Evolutionary conservation across 441 rosid genomes (phyloP), one percentile per base, ranked within the genome.

Genomic region (Gossypium trilobum): DNA sequence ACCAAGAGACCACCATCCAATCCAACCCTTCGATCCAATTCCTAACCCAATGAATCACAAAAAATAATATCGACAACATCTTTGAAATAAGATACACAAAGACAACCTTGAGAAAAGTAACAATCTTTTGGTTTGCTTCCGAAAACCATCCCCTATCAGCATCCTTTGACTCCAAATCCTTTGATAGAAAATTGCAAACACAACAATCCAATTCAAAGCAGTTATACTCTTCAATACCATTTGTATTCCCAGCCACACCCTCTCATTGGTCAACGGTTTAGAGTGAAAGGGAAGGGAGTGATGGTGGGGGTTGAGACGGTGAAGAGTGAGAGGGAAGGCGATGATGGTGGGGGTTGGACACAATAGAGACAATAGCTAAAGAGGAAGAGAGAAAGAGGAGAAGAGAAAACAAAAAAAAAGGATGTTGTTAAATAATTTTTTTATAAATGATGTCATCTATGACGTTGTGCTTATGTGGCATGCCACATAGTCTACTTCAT

Each of bases 151-250:
- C 0, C 71, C 80, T 14, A 75, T 85, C 87, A 33, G 72, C 73
- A 73, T 83, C 87, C 73, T 84, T 88, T 83, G 84, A 60, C 80
- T 75, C 89, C 87, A 87, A 72, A 88, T 88, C 79, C 87, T 82
- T 51, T 77, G 82, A 70, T 87, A 88, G 6, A 88, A 78, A 64
- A 85, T 85, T 4, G 74, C 81, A 58, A 88, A 88, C 77, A 87
- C 79, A 59, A 87, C 65, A 13, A 82, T 77, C 89, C 93, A 88
- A 33, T 78, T 60, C 70, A 80, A 74, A 39, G 93, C 85, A 61
- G 77, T 87, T 17, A 80, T 0, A 39, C 76, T 78, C 82, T 88
- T 88, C 84, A 85, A 75, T 72, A 79, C 79, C 86, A 88, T 82
- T 72, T 88, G 83, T 72, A 88, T 78, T n/a, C 85, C 79, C 59